Percentiles rank a stretch among this genome's conserved stretches.
Conservation (phyloP, 331 rosid genomes). For the Spiraea crenata region DNA sequence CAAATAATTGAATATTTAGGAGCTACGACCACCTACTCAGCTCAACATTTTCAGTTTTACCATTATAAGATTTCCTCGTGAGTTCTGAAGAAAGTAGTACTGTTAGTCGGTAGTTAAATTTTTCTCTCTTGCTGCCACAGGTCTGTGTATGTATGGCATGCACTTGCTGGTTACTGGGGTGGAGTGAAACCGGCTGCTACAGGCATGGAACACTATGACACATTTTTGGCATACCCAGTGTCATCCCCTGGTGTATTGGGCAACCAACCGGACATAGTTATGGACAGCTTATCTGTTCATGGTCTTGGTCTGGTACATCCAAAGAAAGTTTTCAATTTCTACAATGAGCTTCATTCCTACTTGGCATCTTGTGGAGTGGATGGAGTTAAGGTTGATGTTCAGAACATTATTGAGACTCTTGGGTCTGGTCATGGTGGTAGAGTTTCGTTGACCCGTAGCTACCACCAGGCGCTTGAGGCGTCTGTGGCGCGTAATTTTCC, state of each 20-base stretch:
- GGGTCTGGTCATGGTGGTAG: conserved; percentile 95
- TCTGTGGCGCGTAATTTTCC: conserved; percentile 77
- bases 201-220: conserved; percentile 93
- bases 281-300: conserved; percentile 85
- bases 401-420: conserved; percentile 90
- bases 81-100: not conserved
- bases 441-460: conserved; percentile 86
- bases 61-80: not conserved
- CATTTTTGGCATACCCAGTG: conserved; percentile 82
- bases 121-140: conserved; percentile 37
- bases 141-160: conserved; percentile 93
- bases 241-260: conserved; percentile 85
- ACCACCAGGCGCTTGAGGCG: conserved; percentile 82
- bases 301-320: conserved; percentile 96
- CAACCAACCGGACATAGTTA: conserved; percentile 91
- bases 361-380: conserved; percentile 95
- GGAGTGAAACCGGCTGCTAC: conserved; percentile 89
- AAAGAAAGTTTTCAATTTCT: conserved; percentile 80
- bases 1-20: not conserved
- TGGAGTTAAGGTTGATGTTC: conserved; percentile 98
- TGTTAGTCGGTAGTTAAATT: not conserved
- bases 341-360: conserved; percentile 91
- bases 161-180: conserved; percentile 97
- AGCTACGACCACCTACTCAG: not conserved
- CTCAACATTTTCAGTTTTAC: not conserved